Evolutionary conservation across 2,329 filamentous ascomycete genomes (phyloP).

Genomic region (Pyricularia sp.): DNA sequence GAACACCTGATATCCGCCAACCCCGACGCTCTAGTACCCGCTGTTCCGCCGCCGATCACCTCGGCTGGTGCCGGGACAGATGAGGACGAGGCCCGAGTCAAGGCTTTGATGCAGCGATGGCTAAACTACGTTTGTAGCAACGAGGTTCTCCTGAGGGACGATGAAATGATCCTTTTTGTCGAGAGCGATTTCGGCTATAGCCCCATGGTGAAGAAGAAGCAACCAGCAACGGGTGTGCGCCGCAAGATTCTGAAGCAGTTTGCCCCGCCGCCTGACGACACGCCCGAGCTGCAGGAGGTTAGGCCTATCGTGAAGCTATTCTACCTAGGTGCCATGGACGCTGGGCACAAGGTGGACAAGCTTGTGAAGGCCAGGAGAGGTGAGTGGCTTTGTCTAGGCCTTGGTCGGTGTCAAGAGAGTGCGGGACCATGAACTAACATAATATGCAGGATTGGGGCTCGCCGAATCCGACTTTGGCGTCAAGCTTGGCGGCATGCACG

Average conservation of each 20-base stretch:
- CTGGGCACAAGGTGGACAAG: constrained; percentile 92
- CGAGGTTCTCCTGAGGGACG: constrained; percentile 86
- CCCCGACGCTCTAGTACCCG: constrained; percentile 87
- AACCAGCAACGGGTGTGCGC: constrained; percentile 90
- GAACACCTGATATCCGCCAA: constrained; percentile 97
- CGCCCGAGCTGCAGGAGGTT: constrained; percentile 83
- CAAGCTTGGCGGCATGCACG: constrained; percentile 76
- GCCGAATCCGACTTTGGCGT: constrained; percentile 90
- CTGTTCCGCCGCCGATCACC: constrained; percentile 88
- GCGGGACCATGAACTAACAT: constrained; percentile 2
- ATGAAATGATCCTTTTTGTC: constrained; percentile 97
- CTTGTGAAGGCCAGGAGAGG: constrained; percentile 87
- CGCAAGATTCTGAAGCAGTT: constrained; percentile 97
- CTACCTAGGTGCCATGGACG: constrained; percentile 90
- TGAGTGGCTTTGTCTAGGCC: constrained; percentile 30
- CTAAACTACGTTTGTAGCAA: constrained; percentile 88
- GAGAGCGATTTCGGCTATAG: constrained; percentile 98
- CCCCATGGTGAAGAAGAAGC: constrained; percentile 88
- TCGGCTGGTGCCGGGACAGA: constrained; percentile 93
- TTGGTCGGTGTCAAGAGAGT: not conserved
- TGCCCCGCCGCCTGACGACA: constrained; percentile 93
- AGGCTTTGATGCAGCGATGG: constrained; percentile 86
- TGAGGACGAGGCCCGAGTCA: constrained; percentile 85
- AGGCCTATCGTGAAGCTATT: constrained; percentile 90
- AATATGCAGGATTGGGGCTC: constrained; percentile 67